Evolutionary conservation across 345 rosid species (phyloP).

Genomic region (Euphorbia lathyris): DNA sequence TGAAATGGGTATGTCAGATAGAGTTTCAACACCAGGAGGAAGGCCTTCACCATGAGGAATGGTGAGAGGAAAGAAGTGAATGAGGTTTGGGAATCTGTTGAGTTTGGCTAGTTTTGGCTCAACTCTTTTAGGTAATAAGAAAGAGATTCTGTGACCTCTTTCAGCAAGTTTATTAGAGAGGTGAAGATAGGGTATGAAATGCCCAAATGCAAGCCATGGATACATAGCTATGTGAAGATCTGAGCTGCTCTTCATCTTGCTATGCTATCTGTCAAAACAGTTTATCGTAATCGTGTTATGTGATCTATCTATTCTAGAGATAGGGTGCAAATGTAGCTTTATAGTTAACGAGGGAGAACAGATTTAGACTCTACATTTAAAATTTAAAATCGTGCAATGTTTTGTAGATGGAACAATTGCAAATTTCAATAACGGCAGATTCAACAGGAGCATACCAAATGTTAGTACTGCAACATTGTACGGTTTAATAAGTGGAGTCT

Average conservation of each 20-base stretch:
- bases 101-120: slow-evolving; percentile 8
- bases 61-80: slow-evolving; percentile 18
- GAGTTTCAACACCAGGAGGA: slow-evolving; percentile 11
- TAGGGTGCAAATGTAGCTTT: too few relatives aligned
- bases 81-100: slow-evolving; percentile 12
- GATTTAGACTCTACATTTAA: too few relatives aligned
- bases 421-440: too few relatives aligned
- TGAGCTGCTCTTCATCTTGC: neutral
- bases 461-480: too few relatives aligned
- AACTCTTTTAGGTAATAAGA: slow-evolving; percentile 12
- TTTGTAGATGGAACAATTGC: too few relatives aligned
- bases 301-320: too few relatives aligned
- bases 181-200: slow-evolving; percentile 21
- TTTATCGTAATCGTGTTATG: too few relatives aligned
- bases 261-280: too few relatives aligned
- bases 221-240: slow-evolving; percentile 4
- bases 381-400: too few relatives aligned
- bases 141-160: slow-evolving; percentile 11
- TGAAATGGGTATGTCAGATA: slow-evolving; percentile 3
- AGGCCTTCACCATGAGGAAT: slow-evolving; percentile 21
- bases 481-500: too few relatives aligned
- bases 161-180: slow-evolving; percentile 20
- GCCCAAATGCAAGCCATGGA: slow-evolving; percentile 19
- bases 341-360: too few relatives aligned
- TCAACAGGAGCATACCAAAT: too few relatives aligned